These are phyloP conservation scores for Penicillium rolfsii DNA, from an alignment of 2,329 filamentous ascomycete genomes.

Conservation along the genomic window DNA sequence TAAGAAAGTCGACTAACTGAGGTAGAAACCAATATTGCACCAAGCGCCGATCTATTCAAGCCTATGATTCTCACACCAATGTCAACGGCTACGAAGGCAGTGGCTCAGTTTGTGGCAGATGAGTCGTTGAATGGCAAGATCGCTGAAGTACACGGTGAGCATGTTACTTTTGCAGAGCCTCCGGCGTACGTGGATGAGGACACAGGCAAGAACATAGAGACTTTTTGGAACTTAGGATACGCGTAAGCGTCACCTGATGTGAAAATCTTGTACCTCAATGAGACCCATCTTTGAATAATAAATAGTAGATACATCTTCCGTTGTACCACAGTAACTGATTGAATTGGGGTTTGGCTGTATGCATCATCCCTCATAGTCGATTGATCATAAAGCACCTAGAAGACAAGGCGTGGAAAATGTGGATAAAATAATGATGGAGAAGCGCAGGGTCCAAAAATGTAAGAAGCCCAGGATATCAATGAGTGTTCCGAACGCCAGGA, in stretches of 20 bases:
- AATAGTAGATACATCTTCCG: not conserved
- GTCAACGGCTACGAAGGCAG: slow-evolving; percentile 51
- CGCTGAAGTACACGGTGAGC: slow-evolving; percentile 57
- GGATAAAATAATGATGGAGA: not conserved
- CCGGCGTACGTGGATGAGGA: slow-evolving; percentile 55
- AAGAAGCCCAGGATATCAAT: slow-evolving; percentile 6
- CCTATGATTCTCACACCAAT: slow-evolving; percentile 58
- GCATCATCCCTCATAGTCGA: not conserved
- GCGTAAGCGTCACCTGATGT: slow-evolving; percentile 37
- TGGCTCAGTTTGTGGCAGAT: slow-evolving; percentile 49
- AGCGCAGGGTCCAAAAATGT: not conserved
- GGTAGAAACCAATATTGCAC: slow-evolving; percentile 53
- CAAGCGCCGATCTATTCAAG: slow-evolving; percentile 50
- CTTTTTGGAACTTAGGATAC: slow-evolving; percentile 54
- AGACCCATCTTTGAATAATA: not conserved
- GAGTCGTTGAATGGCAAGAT: slow-evolving; percentile 49
- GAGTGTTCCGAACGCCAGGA: not conserved
- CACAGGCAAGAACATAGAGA: slow-evolving; percentile 52
- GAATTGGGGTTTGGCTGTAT: not conserved
- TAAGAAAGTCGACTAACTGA: slow-evolving; percentile 31
- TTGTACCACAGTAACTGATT: not conserved
- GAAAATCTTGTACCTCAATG: not conserved
- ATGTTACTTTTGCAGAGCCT: slow-evolving; percentile 52
- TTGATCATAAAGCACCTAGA: not conserved
- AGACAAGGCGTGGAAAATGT: not conserved